Evolutionary conservation across 495 filamentous ascomycete species (phyloP), one percentile per base, ranked within the genome.

Genomic region (Aspergillus homomorphus): DNA sequence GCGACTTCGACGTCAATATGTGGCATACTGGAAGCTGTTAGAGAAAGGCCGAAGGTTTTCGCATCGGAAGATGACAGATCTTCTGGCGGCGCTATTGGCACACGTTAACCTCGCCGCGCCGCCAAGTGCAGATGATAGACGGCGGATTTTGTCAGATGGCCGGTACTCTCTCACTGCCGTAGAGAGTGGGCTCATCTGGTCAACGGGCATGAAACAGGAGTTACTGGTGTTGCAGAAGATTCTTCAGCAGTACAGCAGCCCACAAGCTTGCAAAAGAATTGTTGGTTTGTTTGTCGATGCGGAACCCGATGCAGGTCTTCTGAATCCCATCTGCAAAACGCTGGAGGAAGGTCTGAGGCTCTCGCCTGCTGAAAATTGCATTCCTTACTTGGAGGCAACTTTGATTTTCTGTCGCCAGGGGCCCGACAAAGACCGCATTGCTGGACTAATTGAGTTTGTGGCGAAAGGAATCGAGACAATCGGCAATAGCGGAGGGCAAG

Each of bases 401-500:
- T 49, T 82, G 42, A 63, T 71, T 1, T 83, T 83, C 58, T 83
- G 81, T 60, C 70, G 75, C 45, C 62, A 57, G 43, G 72, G 76
- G 43, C 74, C 74, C 16, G 71, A 70, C 24, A 60, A 72, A 33
- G 60, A 53, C 2, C 65, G 73, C 20, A 72, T 82, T 26, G 58
- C 71, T 26, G 66, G 70, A 8, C 62, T 86, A 54, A 77, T 87
- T 19, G 64, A 67, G 42, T 77, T 73, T 53, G 79, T 85, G 56
- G 75, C 83, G 18, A 73, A 76, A 46, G 82, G 82, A 20, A 75
- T 88, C 15, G 74, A 81, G 1, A 78, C 82, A 19, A 84, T 87
- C 60, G 78, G 79, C 24, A 73, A 71, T 23, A 74, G 73, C 53
- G 86, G 83, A 18, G 84, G 85, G 5, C 68, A 67, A 56, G 84